Evolutionary conservation across 129 eudicot genomes (phyloP), one percentile per base, ranked within the genome.

Genomic region (Rutidosis leptorrhynchoides): DNA sequence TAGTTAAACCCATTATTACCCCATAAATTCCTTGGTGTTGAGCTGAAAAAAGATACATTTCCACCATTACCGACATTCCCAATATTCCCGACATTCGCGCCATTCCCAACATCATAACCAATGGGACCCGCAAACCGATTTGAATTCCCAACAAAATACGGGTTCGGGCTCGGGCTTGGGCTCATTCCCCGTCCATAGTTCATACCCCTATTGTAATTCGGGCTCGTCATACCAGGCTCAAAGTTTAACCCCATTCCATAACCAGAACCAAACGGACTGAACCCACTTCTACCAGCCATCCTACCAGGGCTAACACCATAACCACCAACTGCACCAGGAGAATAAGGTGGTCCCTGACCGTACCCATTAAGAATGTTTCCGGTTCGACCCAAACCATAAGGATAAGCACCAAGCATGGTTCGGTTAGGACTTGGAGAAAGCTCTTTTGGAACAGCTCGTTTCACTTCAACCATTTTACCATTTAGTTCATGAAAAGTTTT

Each of bases 371-470:
- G 80, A 26, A 86, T 72, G 56, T 53, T 79, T 57, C 71, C 59
- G 25, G 78, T 63, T 78, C 94, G 78, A 73, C 77, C 73, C 71
- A 78, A 52, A 5, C 88, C 82, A 69, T 83, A 83, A 29, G 73
- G 85, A 72, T 74, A 80, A 32, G 72, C 78, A 71, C 82, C 77
- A 52, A 80, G 56, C 76, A 82, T 72, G 73, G 72, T 72, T 32
- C 82, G 80, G 33, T 24, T 80, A 24, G 89, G 82, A 51, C 83
- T 73, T 0, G 94, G 86, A 10, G 94, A 83, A 55, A 83, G 67
- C 67, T 86, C 89, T 67, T 83, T 86, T 1, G 94, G 94, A 28
- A 86, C 94, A 0, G 94, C 89, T 0, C 82, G 85, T 76, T 85
- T 85, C 65, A 85, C 90, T 62, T 85, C 90, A 48, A 85, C 90